Percentiles rank a stretch among this genome's conserved stretches.
These are phyloP conservation scores for Termitomyces sp. DNA, from an alignment of 768 basidiomycete genomes.

Conservation along the genomic window DNA sequence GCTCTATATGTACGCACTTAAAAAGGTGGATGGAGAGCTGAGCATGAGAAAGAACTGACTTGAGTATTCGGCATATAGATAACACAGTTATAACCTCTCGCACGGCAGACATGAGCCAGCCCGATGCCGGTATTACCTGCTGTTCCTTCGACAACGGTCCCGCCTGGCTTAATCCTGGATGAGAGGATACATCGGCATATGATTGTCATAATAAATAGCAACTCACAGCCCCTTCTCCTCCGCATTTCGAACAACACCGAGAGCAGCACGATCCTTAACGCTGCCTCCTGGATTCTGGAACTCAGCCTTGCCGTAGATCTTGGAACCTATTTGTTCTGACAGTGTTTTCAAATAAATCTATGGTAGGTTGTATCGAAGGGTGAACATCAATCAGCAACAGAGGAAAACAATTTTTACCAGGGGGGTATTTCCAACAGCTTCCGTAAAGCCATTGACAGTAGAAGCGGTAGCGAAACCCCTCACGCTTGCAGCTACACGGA, in stretches of 20 bases:
- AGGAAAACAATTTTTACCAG: constrained; percentile 47
- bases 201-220: neutral
- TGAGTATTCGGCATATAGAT: constrained; percentile 99
- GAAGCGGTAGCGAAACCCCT: constrained; percentile 36
- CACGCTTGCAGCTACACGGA: constrained; percentile 23
- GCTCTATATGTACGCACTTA: constrained; percentile 46
- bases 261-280: constrained; percentile 95
- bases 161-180: constrained; percentile 79
- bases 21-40: neutral
- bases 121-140: constrained; percentile 99
- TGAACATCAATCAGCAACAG: neutral
- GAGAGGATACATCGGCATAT: neutral
- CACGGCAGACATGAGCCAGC: constrained; percentile 90
- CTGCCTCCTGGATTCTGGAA: constrained; percentile 98
- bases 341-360: constrained; percentile 83
- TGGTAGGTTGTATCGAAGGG: neutral
- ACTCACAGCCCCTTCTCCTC: constrained; percentile 79
- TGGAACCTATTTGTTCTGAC: constrained; percentile 78
- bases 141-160: constrained; percentile 96
- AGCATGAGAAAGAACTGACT: constrained; percentile 31
- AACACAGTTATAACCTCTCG: constrained; percentile 93
- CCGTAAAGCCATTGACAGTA: constrained; percentile 75
- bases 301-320: constrained; percentile 94
- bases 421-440: constrained; percentile 91
- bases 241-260: constrained; percentile 83